Evolutionary conservation across 306 rosid genomes (phyloP).

Genomic region (Sphenostylis stenocarpa): DNA sequence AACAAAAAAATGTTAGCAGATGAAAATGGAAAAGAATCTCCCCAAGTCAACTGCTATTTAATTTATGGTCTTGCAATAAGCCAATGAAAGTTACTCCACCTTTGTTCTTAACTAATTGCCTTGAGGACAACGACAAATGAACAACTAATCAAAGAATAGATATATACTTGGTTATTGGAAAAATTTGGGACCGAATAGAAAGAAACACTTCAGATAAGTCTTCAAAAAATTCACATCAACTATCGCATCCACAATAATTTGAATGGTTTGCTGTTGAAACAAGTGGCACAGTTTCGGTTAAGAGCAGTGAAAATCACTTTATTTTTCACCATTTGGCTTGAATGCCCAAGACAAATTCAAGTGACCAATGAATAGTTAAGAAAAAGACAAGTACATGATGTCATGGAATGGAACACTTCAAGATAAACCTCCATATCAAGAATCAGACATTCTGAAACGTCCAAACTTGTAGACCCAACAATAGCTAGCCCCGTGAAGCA

Average conservation of each 20-base stretch:
- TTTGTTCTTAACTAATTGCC: not conserved
- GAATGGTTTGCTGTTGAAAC: not conserved
- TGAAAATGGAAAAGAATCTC: not conserved
- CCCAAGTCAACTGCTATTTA: not conserved
- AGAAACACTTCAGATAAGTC: not conserved
- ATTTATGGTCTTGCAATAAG: not conserved
- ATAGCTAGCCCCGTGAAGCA: not conserved
- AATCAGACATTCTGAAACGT: not conserved
- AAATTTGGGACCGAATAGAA: not conserved
- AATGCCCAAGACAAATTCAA: not conserved
- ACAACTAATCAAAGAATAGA: not conserved
- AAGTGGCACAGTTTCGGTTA: not conserved
- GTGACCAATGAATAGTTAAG: not conserved
- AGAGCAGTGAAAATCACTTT: not conserved
- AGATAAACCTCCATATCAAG: not conserved
- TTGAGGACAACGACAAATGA: not conserved
- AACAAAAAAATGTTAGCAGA: not conserved
- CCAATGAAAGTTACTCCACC: not conserved
- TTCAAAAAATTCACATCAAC: not conserved
- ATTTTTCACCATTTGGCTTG: not conserved
- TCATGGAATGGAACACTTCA: not conserved
- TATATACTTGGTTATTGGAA: not conserved
- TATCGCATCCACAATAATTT: not conserved
- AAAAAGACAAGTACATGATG: not conserved
- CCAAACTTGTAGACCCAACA: not conserved